Conservation (phyloP, 306 rosid genomes). For the Comarum palustre region DNA sequence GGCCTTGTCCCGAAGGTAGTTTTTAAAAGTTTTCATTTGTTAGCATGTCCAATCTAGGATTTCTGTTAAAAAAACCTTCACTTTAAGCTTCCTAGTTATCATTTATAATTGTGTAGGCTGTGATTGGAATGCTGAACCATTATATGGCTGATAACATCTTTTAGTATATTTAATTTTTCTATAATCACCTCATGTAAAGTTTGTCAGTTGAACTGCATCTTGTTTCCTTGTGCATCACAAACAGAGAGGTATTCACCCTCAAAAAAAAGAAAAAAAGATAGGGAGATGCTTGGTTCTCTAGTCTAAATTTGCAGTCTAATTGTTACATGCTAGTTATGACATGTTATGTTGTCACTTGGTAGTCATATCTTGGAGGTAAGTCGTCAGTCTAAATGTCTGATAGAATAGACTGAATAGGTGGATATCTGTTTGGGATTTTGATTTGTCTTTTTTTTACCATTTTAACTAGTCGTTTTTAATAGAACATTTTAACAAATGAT, state of each 20-base stretch:
- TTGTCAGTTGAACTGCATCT: background rate
- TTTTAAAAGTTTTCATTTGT: slow-evolving; percentile 35
- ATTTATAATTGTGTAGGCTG: slow-evolving; percentile 58
- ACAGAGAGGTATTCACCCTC: background rate
- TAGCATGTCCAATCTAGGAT: slow-evolving; percentile 36
- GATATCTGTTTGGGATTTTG: background rate
- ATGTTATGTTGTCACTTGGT: background rate
- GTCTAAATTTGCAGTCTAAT: background rate
- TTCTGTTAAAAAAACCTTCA: slow-evolving; percentile 26
- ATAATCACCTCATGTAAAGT: background rate
- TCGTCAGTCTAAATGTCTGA: background rate
- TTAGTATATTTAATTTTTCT: slow-evolving; percentile 9
- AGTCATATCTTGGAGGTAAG: background rate
- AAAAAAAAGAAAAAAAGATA: too few relatives aligned
- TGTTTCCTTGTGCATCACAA: background rate
- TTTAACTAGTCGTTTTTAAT: too few relatives aligned
- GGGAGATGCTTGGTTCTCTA: background rate
- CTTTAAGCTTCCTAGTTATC: slow-evolving; percentile 26
- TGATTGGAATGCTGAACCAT: slow-evolving; percentile 43
- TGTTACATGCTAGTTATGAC: background rate
- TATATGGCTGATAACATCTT: slow-evolving; percentile 26
- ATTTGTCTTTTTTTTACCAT: background rate
- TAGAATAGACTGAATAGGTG: background rate
- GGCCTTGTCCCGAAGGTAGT: slow-evolving; percentile 36
- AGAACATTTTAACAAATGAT: too few relatives aligned